A percentile compares a stretch with the other conserved stretches of the same genome.
phyloP scores from a whole-genome alignment of 176 grass and related monocot genomes.

The Aegilops umbellulata region DNA sequence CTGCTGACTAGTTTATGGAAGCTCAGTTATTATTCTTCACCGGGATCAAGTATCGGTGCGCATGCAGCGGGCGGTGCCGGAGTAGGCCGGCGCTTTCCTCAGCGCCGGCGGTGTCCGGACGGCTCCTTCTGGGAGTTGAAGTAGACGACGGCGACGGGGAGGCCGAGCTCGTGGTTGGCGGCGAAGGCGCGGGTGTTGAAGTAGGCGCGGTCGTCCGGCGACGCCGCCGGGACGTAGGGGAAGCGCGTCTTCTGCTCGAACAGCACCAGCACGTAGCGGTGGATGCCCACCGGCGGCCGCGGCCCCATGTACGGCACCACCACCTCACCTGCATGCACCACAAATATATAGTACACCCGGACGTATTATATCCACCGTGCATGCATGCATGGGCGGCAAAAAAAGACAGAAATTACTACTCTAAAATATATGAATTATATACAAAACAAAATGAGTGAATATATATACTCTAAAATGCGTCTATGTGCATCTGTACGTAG shows the following conservation, averaged over 20 bases:
- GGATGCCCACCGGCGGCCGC: slow-evolving; percentile 71
- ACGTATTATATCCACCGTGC: neutral
- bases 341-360: neutral
- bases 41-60: neutral
- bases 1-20: neutral
- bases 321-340: slow-evolving; percentile 45
- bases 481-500: too few relatives aligned
- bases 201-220: slow-evolving; percentile 27
- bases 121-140: slow-evolving; percentile 90
- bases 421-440: too few relatives aligned
- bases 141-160: slow-evolving; percentile 78
- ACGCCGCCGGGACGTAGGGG: neutral
- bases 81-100: neutral
- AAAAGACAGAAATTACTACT: neutral
- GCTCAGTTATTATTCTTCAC: neutral
- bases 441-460: too few relatives aligned
- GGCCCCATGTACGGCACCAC: slow-evolving; percentile 67
- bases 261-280: slow-evolving; percentile 74
- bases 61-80: neutral
- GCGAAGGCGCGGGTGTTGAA: slow-evolving; percentile 77
- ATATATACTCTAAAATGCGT: too few relatives aligned
- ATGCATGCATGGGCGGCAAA: neutral
- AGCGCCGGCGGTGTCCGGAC: slow-evolving; percentile 48
- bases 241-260: slow-evolving; percentile 72
- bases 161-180: slow-evolving; percentile 51